Evolutionary conservation across 2,329 filamentous ascomycete genomes (phyloP), one percentile per base, ranked within the genome.

Genomic region (Pseudocercospora ulei): DNA sequence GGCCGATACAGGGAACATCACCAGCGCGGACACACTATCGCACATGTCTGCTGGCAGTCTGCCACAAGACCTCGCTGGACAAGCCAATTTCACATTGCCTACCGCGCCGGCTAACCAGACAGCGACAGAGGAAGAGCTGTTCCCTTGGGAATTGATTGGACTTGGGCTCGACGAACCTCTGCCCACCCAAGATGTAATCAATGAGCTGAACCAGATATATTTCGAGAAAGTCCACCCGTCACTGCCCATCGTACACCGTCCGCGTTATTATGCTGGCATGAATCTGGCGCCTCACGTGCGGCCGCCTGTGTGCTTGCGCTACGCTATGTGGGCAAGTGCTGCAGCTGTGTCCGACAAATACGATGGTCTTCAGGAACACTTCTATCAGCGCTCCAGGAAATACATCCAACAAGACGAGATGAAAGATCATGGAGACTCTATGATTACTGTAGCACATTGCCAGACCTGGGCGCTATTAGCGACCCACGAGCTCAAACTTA

Each of bases 251-350:
- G 82, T 96, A 40, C 88, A 98, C 60, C 82, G 79, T 53, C 83
- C 80, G 44, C 77, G 88, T 35, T 96, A 90, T 59, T 69, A 90
- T 42, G 82, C 86, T 12, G 83, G 84, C 19, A 84, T 95, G 78
- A 85, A 88, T 55, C 70, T 95, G 62, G 76, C 84, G n/a, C 85
- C 85, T 11, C 78, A 78, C 46, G 79, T 86, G 66, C 76, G 88
- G 16, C 88, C 90, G 1, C 85, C 88, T 0, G 77, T 94, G 18
- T 85, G 82, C 49, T 65, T 98, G 34, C 78, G 90, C 51, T 98
- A 98, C 63, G 85, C 83, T 39, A 92, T 96, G 70, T 96, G 88
- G 88, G 83, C 80, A n/a, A 66, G 86, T 54, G 86, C 88, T n/a
- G 87, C 85, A 46, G 80, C 83, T 3, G 73, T 87, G 27, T 78